phyloP scores from a whole-genome alignment of 345 rosid species.

The Melastoma malabathricum region DNA sequence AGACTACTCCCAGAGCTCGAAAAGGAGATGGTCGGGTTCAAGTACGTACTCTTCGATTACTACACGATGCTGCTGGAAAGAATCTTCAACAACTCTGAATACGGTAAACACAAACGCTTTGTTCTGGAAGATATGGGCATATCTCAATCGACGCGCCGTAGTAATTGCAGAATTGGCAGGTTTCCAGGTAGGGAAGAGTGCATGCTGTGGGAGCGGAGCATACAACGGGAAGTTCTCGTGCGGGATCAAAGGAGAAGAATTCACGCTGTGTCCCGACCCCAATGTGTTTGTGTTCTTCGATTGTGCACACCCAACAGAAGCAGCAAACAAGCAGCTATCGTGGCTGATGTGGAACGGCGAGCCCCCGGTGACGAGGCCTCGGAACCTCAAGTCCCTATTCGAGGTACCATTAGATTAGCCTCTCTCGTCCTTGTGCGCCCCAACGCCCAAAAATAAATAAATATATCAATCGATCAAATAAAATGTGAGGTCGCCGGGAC shows the following conservation, averaged over 20 bases:
- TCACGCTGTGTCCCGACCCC: conserved; percentile 4
- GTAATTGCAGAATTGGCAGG: too few relatives aligned
- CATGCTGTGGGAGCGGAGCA: conserved; percentile 10
- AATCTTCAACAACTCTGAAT: conserved; percentile 5
- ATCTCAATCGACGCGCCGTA: too few relatives aligned
- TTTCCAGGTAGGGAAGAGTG: conserved; percentile 1
- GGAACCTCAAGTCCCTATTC: too few relatives aligned
- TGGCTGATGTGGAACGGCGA: not conserved
- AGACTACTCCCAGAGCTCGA: conserved; percentile 5
- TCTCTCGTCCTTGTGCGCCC: too few relatives aligned
- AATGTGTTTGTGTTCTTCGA: conserved; percentile 8
- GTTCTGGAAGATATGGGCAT: too few relatives aligned
- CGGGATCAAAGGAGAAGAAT: conserved; percentile 1
- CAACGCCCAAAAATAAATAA: too few relatives aligned
- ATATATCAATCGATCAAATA: too few relatives aligned
- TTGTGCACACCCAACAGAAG: conserved; percentile 5
- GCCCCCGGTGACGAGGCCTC: too few relatives aligned
- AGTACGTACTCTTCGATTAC: conserved; percentile 10
- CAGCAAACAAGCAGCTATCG: conserved; percentile 4
- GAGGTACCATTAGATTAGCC: too few relatives aligned
- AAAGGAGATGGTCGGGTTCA: conserved; percentile 11
- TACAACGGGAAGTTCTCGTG: conserved; percentile 4
- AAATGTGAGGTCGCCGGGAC: too few relatives aligned
- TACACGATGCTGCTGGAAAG: conserved; percentile 5
- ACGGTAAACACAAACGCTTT: not conserved